phyloP scores from a whole-genome alignment of 805 yeast species.

The Myxozyma nipponensis region DNA sequence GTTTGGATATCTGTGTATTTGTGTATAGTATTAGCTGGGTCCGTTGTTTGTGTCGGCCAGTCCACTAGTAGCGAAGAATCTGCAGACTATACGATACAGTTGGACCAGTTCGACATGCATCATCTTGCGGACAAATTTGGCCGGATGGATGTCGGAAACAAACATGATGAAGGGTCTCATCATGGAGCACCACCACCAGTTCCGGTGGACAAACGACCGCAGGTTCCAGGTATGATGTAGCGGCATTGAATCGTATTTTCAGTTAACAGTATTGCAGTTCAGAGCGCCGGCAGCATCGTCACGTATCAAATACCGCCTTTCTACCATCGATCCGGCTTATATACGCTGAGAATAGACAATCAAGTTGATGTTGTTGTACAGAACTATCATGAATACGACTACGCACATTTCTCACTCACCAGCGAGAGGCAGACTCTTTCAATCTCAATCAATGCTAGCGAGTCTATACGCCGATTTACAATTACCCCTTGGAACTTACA shows the following conservation, averaged over 20 bases:
- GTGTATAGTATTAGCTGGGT: no score
- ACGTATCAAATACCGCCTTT: not conserved
- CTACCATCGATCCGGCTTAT: not conserved
- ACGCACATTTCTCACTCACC: constrained; percentile 14
- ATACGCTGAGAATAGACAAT: not conserved
- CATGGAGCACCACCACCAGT: not conserved
- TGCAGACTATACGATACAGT: not conserved
- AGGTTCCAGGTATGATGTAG: not conserved
- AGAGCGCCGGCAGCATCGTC: not conserved
- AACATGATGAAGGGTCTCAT: not conserved
- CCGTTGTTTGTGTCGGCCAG: no score
- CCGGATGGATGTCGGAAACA: not conserved
- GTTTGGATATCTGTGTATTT: no score
- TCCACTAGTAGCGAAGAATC: no score
- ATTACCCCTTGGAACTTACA: constrained; percentile 8
- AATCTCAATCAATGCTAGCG: constrained; percentile 1
- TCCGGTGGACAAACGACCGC: not conserved
- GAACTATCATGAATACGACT: constrained; percentile 16
- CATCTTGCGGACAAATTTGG: not conserved
- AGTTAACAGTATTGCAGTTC: not conserved
- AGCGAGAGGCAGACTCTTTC: not conserved
- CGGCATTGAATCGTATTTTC: not conserved
- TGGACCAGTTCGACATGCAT: not conserved
- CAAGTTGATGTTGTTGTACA: constrained; percentile 4
- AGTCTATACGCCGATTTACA: constrained; percentile 1